These are phyloP conservation scores for Bromus sterilis DNA, from an alignment of 176 grass and related monocot species.

Conservation along the genomic window DNA sequence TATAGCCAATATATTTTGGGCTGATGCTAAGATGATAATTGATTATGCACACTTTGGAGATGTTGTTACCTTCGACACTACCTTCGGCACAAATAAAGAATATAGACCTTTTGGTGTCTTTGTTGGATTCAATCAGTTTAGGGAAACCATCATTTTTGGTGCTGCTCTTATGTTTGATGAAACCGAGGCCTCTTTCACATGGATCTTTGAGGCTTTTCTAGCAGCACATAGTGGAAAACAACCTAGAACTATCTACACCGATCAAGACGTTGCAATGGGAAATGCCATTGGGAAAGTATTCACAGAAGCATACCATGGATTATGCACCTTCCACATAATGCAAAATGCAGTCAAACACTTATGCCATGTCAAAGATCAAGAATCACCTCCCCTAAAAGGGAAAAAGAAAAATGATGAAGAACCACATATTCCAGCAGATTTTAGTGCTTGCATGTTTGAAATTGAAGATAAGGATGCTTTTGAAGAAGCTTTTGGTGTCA, in stretches of 20 bases:
- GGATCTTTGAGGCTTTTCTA: neutral
- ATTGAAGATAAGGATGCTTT: neutral
- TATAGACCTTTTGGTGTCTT: neutral
- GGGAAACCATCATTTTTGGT: neutral
- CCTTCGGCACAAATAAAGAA: neutral
- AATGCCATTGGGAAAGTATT: too few relatives aligned
- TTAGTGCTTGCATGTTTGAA: neutral
- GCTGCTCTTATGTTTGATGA: neutral
- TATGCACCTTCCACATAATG: neutral
- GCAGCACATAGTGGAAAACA: neutral
- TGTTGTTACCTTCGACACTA: neutral
- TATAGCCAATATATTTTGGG: too few relatives aligned
- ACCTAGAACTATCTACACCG: neutral
- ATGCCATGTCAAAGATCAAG: neutral
- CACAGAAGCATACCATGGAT: neutral
- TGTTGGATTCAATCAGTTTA: too few relatives aligned
- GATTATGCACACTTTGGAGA: neutral
- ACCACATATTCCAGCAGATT: neutral
- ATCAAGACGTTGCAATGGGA: neutral
- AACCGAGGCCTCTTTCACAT: neutral
- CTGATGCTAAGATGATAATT: too few relatives aligned
- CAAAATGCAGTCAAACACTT: neutral
- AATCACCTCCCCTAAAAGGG: neutral
- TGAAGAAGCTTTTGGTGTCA: neutral
- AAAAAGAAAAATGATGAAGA: neutral